phyloP scores from a whole-genome alignment of 306 rosid species.

The Argentina anserina region DNA sequence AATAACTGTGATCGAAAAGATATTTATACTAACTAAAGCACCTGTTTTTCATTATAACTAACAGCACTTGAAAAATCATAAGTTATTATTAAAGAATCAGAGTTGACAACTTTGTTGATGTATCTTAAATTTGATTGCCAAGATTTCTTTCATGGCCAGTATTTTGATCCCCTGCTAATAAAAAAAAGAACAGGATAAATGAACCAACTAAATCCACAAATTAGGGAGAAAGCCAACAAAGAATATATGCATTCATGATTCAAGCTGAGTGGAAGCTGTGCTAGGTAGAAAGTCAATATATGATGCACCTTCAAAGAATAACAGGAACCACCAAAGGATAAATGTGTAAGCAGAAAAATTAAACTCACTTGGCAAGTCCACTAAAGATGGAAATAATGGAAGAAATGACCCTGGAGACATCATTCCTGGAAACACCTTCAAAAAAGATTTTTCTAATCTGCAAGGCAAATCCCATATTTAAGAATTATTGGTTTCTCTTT shows the following conservation, averaged over 20 bases:
- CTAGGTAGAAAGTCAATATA: background rate
- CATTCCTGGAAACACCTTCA: slow-evolving; percentile 69
- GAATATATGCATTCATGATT: background rate
- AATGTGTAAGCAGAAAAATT: background rate
- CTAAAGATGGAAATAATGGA: slow-evolving; percentile 65
- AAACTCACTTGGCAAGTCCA: slow-evolving; percentile 90
- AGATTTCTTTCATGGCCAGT: background rate
- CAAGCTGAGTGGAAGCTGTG: background rate
- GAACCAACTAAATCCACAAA: background rate
- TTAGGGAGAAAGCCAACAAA: background rate
- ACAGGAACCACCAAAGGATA: background rate
- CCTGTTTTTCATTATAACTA: background rate
- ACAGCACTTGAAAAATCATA: background rate
- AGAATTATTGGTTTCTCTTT: slow-evolving; percentile 3
- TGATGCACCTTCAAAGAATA: slow-evolving; percentile 1
- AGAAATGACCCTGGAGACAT: slow-evolving; percentile 90
- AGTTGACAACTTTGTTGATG: background rate
- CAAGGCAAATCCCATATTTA: slow-evolving; percentile 18
- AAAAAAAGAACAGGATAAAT: background rate
- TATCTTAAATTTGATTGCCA: background rate
- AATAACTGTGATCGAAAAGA: background rate
- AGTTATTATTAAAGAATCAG: background rate
- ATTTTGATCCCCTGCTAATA: background rate
- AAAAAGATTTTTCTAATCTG: slow-evolving; percentile 72
- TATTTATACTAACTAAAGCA: background rate